Conservation (phyloP, 257 asterid genomes). For the Gentiana dahurica region DNA sequence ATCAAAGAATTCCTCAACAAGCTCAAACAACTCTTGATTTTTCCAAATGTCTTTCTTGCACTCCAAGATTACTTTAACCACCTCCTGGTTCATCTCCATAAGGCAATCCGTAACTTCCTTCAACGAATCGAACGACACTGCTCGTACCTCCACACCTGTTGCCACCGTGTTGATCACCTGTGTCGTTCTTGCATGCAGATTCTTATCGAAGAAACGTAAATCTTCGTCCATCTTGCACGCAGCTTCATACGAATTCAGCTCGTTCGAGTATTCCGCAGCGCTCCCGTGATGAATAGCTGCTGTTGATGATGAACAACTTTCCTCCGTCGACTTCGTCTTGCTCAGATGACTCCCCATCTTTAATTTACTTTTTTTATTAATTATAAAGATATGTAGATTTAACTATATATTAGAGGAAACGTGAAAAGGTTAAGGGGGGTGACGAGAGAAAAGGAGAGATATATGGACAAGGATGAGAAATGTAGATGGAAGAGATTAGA, state of each 20-base stretch:
- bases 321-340: conserved; percentile 27
- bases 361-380: not conserved
- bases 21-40: conserved; percentile 66
- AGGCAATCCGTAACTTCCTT: conserved; percentile 76
- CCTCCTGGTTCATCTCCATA: conserved; percentile 80
- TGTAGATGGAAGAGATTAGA: conserved; percentile 49
- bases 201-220: conserved; percentile 54
- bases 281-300: conserved; percentile 19
- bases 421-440: conserved; percentile 8
- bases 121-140: conserved; percentile 75
- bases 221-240: conserved; percentile 69
- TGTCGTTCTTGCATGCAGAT: conserved; percentile 56
- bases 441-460: conserved; percentile 8
- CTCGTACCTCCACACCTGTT: conserved; percentile 76
- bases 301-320: conserved; percentile 22
- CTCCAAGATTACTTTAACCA: conserved; percentile 77
- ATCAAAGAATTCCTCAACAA: conserved; percentile 77
- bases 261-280: conserved; percentile 37
- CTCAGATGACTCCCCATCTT: conserved; percentile 81
- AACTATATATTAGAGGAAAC: conserved; percentile 6
- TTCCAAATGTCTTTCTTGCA: conserved; percentile 95
- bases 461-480: conserved; percentile 23
- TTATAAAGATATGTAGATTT: conserved; percentile 1
- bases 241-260: conserved; percentile 60
- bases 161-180: conserved; percentile 61